Base-by-base conservation (phyloP, 805 yeast genomes). In the Candida schatavii region DNA sequence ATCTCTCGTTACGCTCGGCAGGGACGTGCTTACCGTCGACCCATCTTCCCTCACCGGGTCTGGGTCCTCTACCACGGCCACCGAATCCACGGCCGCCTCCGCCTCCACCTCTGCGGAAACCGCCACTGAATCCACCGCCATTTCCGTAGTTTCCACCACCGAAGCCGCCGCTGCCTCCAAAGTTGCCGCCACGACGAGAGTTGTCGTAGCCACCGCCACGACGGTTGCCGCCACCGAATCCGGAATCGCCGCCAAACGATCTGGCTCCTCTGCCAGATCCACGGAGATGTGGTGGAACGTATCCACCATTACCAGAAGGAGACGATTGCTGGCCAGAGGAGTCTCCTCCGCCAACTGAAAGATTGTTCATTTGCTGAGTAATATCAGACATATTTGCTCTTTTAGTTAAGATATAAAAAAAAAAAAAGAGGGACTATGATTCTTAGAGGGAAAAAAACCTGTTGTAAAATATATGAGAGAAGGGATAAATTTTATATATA, bases 11-110 rank as follows among this genome's bases (percentile, higher is more conserved):
- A 50, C 69, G 75, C 43, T 81, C 77, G 46, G 95, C 88, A 45
- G 95, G 95, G 50, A 81, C 74, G 63, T 91, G 98, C 59, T 79
- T 80, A 54, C 97, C 98, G 59, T 89, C 85, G 42, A 74, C 83
- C 78, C 88, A 93, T 50, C 75, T 74, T 55, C 99, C 99, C 51
- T 79, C 84, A 50, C 83, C 84, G 28, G 71, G 67, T 50, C 71
- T 64, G 35, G 63, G 59, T 35, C 54, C 59, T 51, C 59, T 52
- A 42, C 60, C 56, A 47, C 65, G 57, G 43, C 58, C 52, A 21
- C 57, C 54, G 34, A 51, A 44, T 37, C 46, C 39, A 38, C 38
- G 37, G 38, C 67, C 64, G 47, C 70, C 64, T 26, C 55, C 50
- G 29, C 34, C 41, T 35, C 43, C 41, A 36, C 53, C 48, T 22